These are phyloP conservation scores for Hyparrhenia diplandra DNA, from an alignment of 176 grass and related monocot genomes.

Conservation along the genomic window DNA sequence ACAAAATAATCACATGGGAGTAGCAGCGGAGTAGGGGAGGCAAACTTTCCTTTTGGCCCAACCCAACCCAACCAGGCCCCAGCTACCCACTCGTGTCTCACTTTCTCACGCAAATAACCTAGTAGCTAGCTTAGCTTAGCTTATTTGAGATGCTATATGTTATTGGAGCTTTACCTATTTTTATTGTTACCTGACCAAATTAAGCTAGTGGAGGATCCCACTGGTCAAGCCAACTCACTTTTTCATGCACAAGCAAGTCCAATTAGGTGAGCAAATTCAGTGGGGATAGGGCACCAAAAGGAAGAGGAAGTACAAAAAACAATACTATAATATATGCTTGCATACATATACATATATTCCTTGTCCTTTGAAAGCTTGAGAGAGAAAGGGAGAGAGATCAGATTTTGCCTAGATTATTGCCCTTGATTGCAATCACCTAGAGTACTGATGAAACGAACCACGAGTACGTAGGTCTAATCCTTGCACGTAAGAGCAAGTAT, in stretches of 20 bases:
- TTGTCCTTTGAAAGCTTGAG: not conserved
- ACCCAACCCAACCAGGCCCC: not conserved
- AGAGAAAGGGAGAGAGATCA: not conserved
- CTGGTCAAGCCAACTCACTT: too few species aligned
- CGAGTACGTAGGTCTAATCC: not conserved
- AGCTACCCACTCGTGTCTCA: not conserved
- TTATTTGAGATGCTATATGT: not conserved
- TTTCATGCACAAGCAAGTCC: too few species aligned
- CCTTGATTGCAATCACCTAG: not conserved
- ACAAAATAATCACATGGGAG: conserved; percentile 32
- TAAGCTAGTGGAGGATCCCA: too few species aligned
- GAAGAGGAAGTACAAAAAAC: not conserved
- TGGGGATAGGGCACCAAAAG: not conserved
- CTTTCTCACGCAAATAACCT: not conserved
- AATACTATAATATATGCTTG: too few species aligned
- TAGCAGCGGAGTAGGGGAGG: not conserved
- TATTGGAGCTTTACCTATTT: too few species aligned
- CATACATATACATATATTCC: too few species aligned
- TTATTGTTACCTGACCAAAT: too few species aligned
- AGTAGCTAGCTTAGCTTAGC: too few species aligned
- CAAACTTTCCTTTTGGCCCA: not conserved
- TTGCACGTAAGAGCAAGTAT: too few species aligned
- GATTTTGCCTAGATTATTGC: not conserved
- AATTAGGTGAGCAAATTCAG: not conserved
- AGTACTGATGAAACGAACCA: not conserved